Evolutionary conservation across 2,329 filamentous ascomycete genomes (phyloP), one percentile per base, ranked within the genome.

Genomic region (Trichoderma pleuroti): DNA sequence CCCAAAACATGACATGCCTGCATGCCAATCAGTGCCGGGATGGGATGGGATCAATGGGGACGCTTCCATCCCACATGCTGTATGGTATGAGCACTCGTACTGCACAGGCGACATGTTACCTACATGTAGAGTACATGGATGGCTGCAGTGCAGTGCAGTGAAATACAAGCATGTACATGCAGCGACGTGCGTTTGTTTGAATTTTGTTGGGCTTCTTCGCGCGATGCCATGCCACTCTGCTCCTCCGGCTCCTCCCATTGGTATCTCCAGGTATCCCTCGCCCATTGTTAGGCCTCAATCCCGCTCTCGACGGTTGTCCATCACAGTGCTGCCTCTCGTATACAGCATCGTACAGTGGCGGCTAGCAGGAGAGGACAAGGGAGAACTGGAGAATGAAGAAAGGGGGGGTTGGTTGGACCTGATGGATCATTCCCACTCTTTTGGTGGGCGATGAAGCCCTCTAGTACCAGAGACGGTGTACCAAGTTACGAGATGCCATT

Each of bases 341-440:
- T 28, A 28, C 26, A 28, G 26, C 5, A 28, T 28, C 26, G 26
- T 49, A n/a, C 42, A 49, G 42, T 26, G 5, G 21, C 36, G 5
- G 21, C 36, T 10, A n/a, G 10, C 39, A 42, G 18, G 10, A 18
- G 8, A 52, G n/a, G n/a, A n/a, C 3, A 49, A 63, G 52, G 42
- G 61, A 64, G 42, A 49, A 46, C 60, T 46, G 42, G 61, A 64
- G 61, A 64, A 64, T 57, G 21, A 16, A 52, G 52, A 52, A 52
- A 49, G 42, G n/a, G 26, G 52, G 63, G 46, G 63, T 16, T 57
- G 64, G 63, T 21, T 67, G 64, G 34, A 67, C 52, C 28, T 7
- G 24, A 67, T 68, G 65, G 65, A 68, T 60, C 65, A 60, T 60
- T 60, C 65, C 65, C 64, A 67, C 65, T 68, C 24, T 16, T 56